Conservation (phyloP, 805 yeast genomes). For the Candida krabiensis region DNA sequence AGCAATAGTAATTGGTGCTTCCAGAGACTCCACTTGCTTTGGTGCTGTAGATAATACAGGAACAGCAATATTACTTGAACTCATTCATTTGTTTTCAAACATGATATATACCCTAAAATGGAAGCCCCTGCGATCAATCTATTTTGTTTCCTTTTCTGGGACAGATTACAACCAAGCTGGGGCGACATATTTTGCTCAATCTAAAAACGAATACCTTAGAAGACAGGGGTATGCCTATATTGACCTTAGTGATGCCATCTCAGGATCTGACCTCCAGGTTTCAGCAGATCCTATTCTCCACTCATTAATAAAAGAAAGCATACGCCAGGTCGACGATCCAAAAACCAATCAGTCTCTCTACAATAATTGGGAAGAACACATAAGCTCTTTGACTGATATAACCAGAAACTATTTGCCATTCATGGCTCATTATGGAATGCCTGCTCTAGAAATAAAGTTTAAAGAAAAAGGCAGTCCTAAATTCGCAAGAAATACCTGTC, state of each 20-base stretch:
- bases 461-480: slow-evolving; percentile 18
- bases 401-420: slow-evolving; percentile 72
- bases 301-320: slow-evolving; percentile 42
- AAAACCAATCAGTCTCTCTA: slow-evolving; percentile 21
- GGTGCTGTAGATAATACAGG: slow-evolving; percentile 84
- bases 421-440: slow-evolving; percentile 61
- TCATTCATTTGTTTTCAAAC: slow-evolving; percentile 65
- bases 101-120: slow-evolving; percentile 67
- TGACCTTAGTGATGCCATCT: slow-evolving; percentile 68
- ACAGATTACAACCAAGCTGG: slow-evolving; percentile 82
- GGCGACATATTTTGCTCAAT: slow-evolving; percentile 72
- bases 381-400: slow-evolving; percentile 24
- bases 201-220: slow-evolving; percentile 49
- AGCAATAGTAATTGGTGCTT: slow-evolving; percentile 78
- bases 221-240: slow-evolving; percentile 68
- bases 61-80: slow-evolving; percentile 66
- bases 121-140: slow-evolving; percentile 80
- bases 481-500: slow-evolving; percentile 56
- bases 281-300: slow-evolving; percentile 60
- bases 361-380: slow-evolving; percentile 22
- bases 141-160: slow-evolving; percentile 84
- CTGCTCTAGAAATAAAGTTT: slow-evolving; percentile 62
- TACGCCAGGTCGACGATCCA: slow-evolving; percentile 33
- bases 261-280: slow-evolving; percentile 52
- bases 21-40: slow-evolving; percentile 64